Conservation (phyloP, 2,329 filamentous ascomycete genomes). For the Raffaelea arxii region DNA sequence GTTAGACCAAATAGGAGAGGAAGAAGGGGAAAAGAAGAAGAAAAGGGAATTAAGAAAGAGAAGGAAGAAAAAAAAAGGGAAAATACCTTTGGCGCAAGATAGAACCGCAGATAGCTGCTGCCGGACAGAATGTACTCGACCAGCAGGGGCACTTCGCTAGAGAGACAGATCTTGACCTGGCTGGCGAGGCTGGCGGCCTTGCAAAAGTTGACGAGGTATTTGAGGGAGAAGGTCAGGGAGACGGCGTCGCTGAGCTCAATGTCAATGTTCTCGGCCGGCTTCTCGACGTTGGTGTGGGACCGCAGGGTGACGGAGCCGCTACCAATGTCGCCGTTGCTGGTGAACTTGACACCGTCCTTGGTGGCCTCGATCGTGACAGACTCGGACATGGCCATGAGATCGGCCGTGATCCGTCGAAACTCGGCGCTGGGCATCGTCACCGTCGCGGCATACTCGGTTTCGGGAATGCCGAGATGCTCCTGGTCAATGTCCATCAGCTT, state of each 20-base stretch:
- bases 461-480: slow-evolving; percentile 95
- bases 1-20: slow-evolving; percentile 10
- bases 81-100: slow-evolving; percentile 91
- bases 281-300: slow-evolving; percentile 80
- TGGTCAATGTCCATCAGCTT: slow-evolving; percentile 99
- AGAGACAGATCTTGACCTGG: slow-evolving; percentile 84
- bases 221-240: slow-evolving; percentile 91
- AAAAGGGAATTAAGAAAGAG: neutral
- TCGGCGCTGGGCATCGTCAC: slow-evolving; percentile 81
- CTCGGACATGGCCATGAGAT: slow-evolving; percentile 86
- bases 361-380: slow-evolving; percentile 92
- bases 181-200: slow-evolving; percentile 81
- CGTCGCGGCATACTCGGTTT: slow-evolving; percentile 94
- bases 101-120: slow-evolving; percentile 89
- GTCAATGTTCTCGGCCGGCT: slow-evolving; percentile 74
- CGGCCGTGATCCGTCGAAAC: slow-evolving; percentile 91
- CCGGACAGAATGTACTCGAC: slow-evolving; percentile 81
- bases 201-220: slow-evolving; percentile 99
- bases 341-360: slow-evolving; percentile 96
- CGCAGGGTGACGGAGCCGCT: slow-evolving; percentile 89
- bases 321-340: slow-evolving; percentile 88
- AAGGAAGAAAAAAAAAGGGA: neutral
- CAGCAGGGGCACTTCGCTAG: slow-evolving; percentile 88
- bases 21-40: neutral
- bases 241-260: slow-evolving; percentile 92